Conservation (phyloP, 495 filamentous ascomycete genomes). For the Friedmanniomyces simplex region DNA sequence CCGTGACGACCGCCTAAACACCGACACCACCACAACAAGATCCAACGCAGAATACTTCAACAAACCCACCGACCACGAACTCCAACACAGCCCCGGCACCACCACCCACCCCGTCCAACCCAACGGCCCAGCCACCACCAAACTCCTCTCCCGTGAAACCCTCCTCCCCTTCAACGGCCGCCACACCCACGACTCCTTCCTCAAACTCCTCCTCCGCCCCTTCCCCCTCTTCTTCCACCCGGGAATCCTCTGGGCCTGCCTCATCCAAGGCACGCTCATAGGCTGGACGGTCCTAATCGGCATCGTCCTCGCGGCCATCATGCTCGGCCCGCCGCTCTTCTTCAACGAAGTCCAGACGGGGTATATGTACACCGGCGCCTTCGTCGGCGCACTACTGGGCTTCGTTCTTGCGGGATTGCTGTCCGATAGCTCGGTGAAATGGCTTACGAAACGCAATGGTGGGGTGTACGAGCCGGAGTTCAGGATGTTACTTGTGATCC, state of each 20-base stretch:
- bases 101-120: constrained; percentile 5
- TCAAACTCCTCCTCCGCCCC: constrained; percentile 50
- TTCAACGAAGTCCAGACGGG: constrained; percentile 75
- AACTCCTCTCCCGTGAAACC: constrained; percentile 43
- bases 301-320: constrained; percentile 72
- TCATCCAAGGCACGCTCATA: constrained; percentile 84
- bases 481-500: constrained; percentile 67
- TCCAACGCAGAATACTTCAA: neutral
- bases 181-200: constrained; percentile 55
- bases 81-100: constrained; percentile 1
- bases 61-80: neutral
- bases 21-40: no score
- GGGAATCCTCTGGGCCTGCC: constrained; percentile 76
- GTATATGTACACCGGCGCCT: constrained; percentile 81
- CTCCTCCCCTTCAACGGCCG: constrained; percentile 70
- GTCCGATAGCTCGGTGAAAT: constrained; percentile 59
- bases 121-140: constrained; percentile 11
- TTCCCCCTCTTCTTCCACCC: constrained; percentile 67
- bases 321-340: constrained; percentile 67
- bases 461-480: constrained; percentile 91
- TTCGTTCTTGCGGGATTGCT: constrained; percentile 63
- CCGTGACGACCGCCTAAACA: constrained; percentile 54
- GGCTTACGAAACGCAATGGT: constrained; percentile 60
- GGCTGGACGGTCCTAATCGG: constrained; percentile 95
- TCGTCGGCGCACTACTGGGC: constrained; percentile 71